Evolutionary conservation across 352 stramenopile species (phyloP).

Genomic region (Phytophthora sansomeana): DNA sequence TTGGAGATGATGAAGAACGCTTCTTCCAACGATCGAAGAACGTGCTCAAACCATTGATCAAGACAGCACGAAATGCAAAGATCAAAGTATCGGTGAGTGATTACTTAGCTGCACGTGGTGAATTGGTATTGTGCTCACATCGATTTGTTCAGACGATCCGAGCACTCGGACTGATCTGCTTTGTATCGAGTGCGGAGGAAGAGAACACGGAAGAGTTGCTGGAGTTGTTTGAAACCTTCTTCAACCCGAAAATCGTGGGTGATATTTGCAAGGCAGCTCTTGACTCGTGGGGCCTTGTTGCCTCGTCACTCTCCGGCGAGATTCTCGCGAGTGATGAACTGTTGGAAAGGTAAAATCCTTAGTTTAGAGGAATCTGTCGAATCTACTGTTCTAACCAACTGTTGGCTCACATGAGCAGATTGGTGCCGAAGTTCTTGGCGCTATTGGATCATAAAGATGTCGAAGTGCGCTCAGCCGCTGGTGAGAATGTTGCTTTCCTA

Average conservation of each 20-base stretch:
- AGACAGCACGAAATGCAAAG: slow-evolving; percentile 62
- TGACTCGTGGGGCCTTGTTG: slow-evolving; percentile 78
- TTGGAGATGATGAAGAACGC: slow-evolving; percentile 75
- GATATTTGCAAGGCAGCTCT: slow-evolving; percentile 73
- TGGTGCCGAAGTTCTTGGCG: slow-evolving; percentile 72
- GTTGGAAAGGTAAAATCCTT: slow-evolving; percentile 56
- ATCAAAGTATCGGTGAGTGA: slow-evolving; percentile 71
- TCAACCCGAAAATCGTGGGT: slow-evolving; percentile 69
- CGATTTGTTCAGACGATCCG: slow-evolving; percentile 56
- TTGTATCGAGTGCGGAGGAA: slow-evolving; percentile 80
- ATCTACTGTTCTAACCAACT: slow-evolving; percentile 5
- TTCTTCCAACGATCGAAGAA: slow-evolving; percentile 81
- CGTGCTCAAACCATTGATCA: slow-evolving; percentile 76
- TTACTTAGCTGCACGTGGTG: not conserved
- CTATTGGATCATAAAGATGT: slow-evolving; percentile 85
- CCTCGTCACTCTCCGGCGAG: slow-evolving; percentile 67
- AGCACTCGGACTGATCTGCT: slow-evolving; percentile 76
- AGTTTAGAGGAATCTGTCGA: not conserved
- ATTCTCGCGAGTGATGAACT: slow-evolving; percentile 58
- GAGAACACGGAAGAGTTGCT: slow-evolving; percentile 80
- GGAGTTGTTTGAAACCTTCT: slow-evolving; percentile 69
- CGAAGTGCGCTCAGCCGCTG: slow-evolving; percentile 79
- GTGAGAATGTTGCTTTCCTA: slow-evolving; percentile 88
- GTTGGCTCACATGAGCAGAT: slow-evolving; percentile 39
- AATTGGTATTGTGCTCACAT: not conserved